phyloP scores from a whole-genome alignment of 495 filamentous ascomycete species.

The Aspergillus olivimuriae region DNA sequence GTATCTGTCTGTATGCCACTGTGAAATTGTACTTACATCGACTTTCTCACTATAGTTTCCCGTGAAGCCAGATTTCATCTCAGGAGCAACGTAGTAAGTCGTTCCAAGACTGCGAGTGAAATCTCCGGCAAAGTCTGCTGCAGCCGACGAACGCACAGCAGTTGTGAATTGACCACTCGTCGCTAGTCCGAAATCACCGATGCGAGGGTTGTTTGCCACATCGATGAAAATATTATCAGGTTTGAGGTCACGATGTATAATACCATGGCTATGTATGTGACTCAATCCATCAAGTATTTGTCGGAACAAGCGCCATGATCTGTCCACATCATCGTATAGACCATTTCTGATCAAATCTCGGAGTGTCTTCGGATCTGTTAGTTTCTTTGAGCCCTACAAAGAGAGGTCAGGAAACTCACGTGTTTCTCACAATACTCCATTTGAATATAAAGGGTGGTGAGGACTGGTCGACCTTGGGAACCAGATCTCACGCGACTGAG shows the following conservation, averaged over 20 bases:
- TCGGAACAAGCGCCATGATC: slow-evolving; percentile 83
- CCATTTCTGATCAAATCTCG: slow-evolving; percentile 82
- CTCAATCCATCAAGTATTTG: slow-evolving; percentile 87
- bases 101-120: slow-evolving; percentile 92
- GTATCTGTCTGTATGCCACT: slow-evolving; percentile 1
- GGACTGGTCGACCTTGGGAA: slow-evolving; percentile 36
- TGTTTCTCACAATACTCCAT: slow-evolving; percentile 98
- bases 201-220: slow-evolving; percentile 78
- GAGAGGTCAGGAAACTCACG: slow-evolving; percentile 38
- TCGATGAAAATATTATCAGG: slow-evolving; percentile 98
- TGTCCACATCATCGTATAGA: slow-evolving; percentile 62
- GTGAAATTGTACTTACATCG: slow-evolving; percentile 53
- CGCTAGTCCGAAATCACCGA: slow-evolving; percentile 93
- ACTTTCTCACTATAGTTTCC: slow-evolving; percentile 88
- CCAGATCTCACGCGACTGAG: slow-evolving; percentile 30
- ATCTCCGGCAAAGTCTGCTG: slow-evolving; percentile 45
- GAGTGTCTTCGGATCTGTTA: slow-evolving; percentile 54
- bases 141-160: slow-evolving; percentile 39
- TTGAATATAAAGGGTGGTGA: slow-evolving; percentile 69
- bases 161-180: slow-evolving; percentile 72
- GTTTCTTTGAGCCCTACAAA: slow-evolving; percentile 3
- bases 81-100: slow-evolving; percentile 88
- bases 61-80: slow-evolving; percentile 64
- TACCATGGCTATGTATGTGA: slow-evolving; percentile 85
- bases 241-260: slow-evolving; percentile 96